A percentile compares a stretch with the other conserved stretches of the same genome.
These are phyloP conservation scores for Mycena latifolia DNA, from an alignment of 768 basidiomycete genomes.

Conservation along the genomic window DNA sequence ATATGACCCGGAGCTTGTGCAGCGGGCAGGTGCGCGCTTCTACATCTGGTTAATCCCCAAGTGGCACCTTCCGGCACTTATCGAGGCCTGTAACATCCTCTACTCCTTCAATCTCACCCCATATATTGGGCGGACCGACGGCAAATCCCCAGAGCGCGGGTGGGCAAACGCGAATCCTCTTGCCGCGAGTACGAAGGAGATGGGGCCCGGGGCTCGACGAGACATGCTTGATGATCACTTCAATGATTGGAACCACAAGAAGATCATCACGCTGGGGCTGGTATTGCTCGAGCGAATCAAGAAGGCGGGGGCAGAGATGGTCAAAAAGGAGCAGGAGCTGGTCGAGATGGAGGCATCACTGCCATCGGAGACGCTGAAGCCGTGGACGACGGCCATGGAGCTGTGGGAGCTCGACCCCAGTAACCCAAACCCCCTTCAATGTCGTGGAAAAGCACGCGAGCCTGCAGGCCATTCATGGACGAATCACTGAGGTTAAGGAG, in stretches of 20 bases:
- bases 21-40: background rate
- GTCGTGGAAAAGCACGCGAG: background rate
- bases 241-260: constrained; percentile 11
- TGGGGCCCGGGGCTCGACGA: constrained; percentile 42
- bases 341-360: too few relatives aligned
- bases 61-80: constrained; percentile 42
- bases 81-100: too few relatives aligned
- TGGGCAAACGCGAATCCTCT: constrained; percentile 44
- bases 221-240: background rate
- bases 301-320: background rate
- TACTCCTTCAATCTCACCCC: constrained; percentile 41
- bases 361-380: background rate
- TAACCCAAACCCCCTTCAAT: background rate
- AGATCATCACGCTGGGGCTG: background rate
- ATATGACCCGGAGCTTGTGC: constrained; percentile 10
- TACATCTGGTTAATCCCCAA: constrained; percentile 39
- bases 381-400: background rate
- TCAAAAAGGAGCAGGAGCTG: background rate
- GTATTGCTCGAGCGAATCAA: background rate
- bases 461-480: background rate
- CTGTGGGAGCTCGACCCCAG: background rate
- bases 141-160: constrained; percentile 48
- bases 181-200: constrained; percentile 50
- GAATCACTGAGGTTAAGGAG: background rate
- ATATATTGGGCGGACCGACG: constrained; percentile 51